phyloP scores from a whole-genome alignment of 192 early-diverging fungal genomes.

The Backusella macrospora region DNA sequence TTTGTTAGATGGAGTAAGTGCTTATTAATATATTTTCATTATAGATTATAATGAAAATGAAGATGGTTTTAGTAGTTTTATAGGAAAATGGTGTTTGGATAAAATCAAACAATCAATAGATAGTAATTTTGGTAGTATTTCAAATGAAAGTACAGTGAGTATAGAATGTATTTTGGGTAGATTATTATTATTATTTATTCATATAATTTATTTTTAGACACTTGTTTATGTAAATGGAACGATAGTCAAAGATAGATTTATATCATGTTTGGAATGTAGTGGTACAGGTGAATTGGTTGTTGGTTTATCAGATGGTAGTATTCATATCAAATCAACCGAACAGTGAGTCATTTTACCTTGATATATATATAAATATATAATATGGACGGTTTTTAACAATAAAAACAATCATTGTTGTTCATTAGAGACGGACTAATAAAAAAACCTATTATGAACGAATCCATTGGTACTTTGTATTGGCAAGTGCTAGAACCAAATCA shows the following conservation, averaged over 20 bases:
- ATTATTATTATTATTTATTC: background rate
- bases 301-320: constrained; percentile 37
- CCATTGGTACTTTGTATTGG: constrained; percentile 26
- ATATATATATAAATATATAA: background rate
- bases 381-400: background rate
- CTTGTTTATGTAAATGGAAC: constrained; percentile 21
- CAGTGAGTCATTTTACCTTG: background rate
- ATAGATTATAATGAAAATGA: background rate
- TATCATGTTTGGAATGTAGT: constrained; percentile 20
- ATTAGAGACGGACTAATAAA: background rate
- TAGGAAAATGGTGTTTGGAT: constrained; percentile 29
- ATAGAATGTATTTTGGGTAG: background rate
- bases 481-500: constrained; percentile 17
- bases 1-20: background rate
- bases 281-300: constrained; percentile 18
- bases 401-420: background rate
- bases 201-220: background rate
- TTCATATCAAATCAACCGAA: constrained; percentile 29
- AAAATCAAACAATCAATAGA: constrained; percentile 1
- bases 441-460: background rate
- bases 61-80: constrained; percentile 6
- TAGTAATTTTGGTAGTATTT: constrained; percentile 6
- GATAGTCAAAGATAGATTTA: constrained; percentile 15
- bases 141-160: constrained; percentile 13
- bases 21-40: background rate